Evolutionary conservation across 495 filamentous ascomycete species (phyloP).

Genomic region (Astrothelium macrocarpum): DNA sequence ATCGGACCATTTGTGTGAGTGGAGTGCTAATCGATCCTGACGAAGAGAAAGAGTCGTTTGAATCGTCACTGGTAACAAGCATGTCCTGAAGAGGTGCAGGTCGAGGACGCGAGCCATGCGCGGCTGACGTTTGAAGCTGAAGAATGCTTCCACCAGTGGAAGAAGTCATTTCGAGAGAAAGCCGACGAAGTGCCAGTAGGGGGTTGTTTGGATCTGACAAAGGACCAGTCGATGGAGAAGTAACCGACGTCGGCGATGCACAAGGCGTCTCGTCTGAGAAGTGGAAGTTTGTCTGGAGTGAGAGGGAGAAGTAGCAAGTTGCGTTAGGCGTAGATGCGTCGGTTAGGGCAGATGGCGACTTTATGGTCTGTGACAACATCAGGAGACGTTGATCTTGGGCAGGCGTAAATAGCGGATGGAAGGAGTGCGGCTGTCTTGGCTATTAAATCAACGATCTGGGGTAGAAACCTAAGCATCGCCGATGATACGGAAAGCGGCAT

Average conservation of each 20-base stretch:
- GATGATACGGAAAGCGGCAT: conserved; percentile 1
- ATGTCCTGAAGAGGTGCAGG: conserved; percentile 19
- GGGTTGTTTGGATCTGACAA: conserved; percentile 7
- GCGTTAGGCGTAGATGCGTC: not conserved
- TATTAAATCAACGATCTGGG: not conserved
- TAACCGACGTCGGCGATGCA: conserved; percentile 4
- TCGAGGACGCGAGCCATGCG: conserved; percentile 15
- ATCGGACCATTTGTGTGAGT: conserved; percentile 14
- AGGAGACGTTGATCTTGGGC: not conserved
- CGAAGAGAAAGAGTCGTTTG: not conserved
- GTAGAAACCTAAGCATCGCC: not conserved
- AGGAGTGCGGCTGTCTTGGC: not conserved
- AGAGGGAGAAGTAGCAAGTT: conserved; percentile 6
- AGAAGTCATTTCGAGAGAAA: conserved; percentile 6
- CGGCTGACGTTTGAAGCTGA: conserved; percentile 16
- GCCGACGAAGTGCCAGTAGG: conserved; percentile 1
- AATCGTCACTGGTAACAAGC: conserved; percentile 19
- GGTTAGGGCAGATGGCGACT: not conserved
- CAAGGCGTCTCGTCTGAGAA: conserved; percentile 12
- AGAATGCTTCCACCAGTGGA: conserved; percentile 10
- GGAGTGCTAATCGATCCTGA: conserved; percentile 7
- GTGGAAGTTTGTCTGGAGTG: not conserved
- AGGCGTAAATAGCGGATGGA: not conserved
- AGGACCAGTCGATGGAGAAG: not conserved
- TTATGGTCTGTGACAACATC: conserved; percentile 3